Base-by-base conservation (phyloP, 73 alveolate genomes). In the Halteria grandinella region DNA sequence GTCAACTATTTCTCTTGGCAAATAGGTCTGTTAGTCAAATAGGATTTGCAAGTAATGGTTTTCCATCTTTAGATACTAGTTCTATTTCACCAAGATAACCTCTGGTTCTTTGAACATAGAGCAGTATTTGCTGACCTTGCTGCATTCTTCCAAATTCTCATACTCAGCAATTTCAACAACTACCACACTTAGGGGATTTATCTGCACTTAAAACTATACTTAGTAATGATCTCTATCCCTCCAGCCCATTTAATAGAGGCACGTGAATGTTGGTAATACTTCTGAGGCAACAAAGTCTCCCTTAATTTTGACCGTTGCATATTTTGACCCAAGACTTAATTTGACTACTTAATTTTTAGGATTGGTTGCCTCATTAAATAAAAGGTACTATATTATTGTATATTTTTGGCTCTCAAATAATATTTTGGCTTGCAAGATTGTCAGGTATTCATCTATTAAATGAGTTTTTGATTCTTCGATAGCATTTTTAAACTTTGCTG, bases 111-210 rank as follows among this genome's bases (percentile, higher is more conserved):
- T 64, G 49, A 17, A 41, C n/a, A 21, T 24, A 4, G 63, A 41
- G 79, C 63, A 41, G 17, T 37, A n/a, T 11, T 32, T n/a, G n/a
- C n/a, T n/a, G n/a, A n/a, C n/a, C n/a, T n/a, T 27, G n/a, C 14
- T 12, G 29, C 77, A 60, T 2, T 17, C 40, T 1, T 37, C 39
- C 8, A 18, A 17, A 40, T 32, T 40, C 15, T 33, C 2, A 39
- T 10, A 40, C 27, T 60, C 59, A 1, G 24, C 20, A 18, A 60
- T 37, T 14, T 60, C 77, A 10, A 60, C 24, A n/a, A 60, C 51
- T 40, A 8, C 43, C 12, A 59, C 77, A 60, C 59, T 36, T 10
- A 60, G 40, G 5, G 77, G 51, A 18, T 7, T 21, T 23, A 60
- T 1, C 41, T 60, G 4, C 3, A 60, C 29, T 10, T 10, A n/a